These are phyloP conservation scores for Cyclotella sp. DNA, from an alignment of 108 stramenopile species.

Conservation along the genomic window DNA sequence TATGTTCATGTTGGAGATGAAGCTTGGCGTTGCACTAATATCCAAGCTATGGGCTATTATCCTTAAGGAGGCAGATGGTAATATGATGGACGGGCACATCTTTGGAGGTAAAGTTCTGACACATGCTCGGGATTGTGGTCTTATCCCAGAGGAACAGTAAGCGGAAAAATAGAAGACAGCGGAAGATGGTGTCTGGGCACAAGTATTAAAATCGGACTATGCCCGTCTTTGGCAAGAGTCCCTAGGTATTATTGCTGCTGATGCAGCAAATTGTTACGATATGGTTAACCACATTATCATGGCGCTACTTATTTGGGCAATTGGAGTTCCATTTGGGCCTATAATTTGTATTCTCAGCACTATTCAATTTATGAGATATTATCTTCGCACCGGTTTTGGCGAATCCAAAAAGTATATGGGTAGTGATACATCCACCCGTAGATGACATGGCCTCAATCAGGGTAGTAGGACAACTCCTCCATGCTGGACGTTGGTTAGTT, in stretches of 20 bases:
- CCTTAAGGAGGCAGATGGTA: constrained; percentile 3
- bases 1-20: constrained; percentile 7
- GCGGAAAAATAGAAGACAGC: background rate
- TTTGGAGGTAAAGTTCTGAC: too few relatives aligned
- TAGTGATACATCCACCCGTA: background rate
- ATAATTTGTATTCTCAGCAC: too few relatives aligned
- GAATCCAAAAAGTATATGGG: background rate
- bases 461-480: background rate
- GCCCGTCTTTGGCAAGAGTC: background rate
- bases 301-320: background rate
- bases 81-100: background rate
- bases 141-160: too few relatives aligned
- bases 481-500: background rate
- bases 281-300: background rate
- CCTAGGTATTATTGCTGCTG: too few relatives aligned
- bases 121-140: too few relatives aligned
- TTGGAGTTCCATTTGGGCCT: background rate
- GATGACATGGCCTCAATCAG: background rate
- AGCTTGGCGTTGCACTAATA: background rate
- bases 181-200: background rate
- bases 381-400: background rate
- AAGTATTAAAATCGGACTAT: background rate
- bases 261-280: background rate
- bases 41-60: constrained; percentile 4
- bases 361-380: too few relatives aligned